phyloP scores from a whole-genome alignment of 2,329 filamentous ascomycete species.

The Decorospora gaudefroyi region DNA sequence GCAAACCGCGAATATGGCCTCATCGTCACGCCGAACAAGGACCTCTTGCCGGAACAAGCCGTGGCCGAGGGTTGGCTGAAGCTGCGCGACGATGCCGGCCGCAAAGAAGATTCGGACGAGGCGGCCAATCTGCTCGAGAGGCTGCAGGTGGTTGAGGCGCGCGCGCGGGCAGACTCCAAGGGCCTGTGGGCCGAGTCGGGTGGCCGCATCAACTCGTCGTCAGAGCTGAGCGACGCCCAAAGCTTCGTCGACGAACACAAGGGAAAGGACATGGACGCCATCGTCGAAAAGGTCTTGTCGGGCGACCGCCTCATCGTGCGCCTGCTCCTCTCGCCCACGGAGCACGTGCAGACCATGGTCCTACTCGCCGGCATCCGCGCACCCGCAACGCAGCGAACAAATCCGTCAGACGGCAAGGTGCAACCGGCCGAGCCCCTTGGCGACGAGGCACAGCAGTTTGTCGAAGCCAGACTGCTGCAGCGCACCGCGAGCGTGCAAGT shows the following conservation, averaged over 20 bases:
- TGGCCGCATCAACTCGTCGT: constrained; percentile 71
- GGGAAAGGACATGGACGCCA: constrained; percentile 74
- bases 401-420: constrained; percentile 75
- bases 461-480: constrained; percentile 84
- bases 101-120: constrained; percentile 84
- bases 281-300: constrained; percentile 88
- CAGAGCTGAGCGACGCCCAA: constrained; percentile 78
- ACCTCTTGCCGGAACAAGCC: constrained; percentile 73
- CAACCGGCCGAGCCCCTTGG: constrained; percentile 88
- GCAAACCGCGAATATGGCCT: constrained; percentile 84
- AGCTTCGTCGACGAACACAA: constrained; percentile 81
- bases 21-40: constrained; percentile 74
- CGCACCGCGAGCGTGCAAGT: constrained; percentile 81
- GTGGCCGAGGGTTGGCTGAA: constrained; percentile 91
- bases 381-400: constrained; percentile 84
- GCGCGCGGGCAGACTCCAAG: constrained; percentile 77
- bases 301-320: constrained; percentile 89
- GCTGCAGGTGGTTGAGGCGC: constrained; percentile 74
- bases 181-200: constrained; percentile 77
- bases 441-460: constrained; percentile 84
- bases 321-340: constrained; percentile 75
- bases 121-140: constrained; percentile 71
- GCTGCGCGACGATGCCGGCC: constrained; percentile 89
- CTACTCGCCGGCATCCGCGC: constrained; percentile 87
- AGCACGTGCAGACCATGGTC: constrained; percentile 87